Evolutionary conservation across 2,329 filamentous ascomycete species (phyloP).

Genomic region (Aspergillus latus): DNA sequence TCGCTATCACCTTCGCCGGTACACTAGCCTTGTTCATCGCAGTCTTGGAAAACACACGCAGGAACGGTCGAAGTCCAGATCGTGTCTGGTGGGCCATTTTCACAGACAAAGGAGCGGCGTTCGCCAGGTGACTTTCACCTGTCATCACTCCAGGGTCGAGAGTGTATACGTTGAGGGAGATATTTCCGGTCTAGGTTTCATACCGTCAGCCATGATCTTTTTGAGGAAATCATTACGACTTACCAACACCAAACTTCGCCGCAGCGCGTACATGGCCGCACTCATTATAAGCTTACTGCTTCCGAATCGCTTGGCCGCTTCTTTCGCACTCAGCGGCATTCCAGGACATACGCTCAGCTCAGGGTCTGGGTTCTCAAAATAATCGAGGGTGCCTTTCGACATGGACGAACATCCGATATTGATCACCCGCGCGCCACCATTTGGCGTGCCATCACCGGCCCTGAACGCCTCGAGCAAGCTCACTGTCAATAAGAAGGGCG

Average conservation of each 20-base stretch:
- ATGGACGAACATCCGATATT: constrained; percentile 37
- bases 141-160: constrained; percentile 35
- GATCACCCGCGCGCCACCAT: constrained; percentile 36
- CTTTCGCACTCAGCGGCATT: constrained; percentile 29
- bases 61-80: constrained; percentile 33
- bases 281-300: constrained; percentile 39
- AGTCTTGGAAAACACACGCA: constrained; percentile 37
- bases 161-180: constrained; percentile 39
- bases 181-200: constrained; percentile 30
- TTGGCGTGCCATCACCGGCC: constrained; percentile 31
- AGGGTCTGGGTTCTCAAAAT: constrained; percentile 30
- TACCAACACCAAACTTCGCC: constrained; percentile 36
- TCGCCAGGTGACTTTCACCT: constrained; percentile 28
- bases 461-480: constrained; percentile 39
- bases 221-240: constrained; percentile 18
- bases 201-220: constrained; percentile 12
- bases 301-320: constrained; percentile 33
- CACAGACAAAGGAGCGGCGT: constrained; percentile 29
- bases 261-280: constrained; percentile 38
- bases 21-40: constrained; percentile 37
- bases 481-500: constrained; percentile 39
- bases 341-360: constrained; percentile 22
- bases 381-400: constrained; percentile 33
- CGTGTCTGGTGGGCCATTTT: constrained; percentile 34
- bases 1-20: constrained; percentile 37